Evolutionary conservation across 495 filamentous ascomycete species (phyloP).

Genomic region (Astrothelium subdiscretum): DNA sequence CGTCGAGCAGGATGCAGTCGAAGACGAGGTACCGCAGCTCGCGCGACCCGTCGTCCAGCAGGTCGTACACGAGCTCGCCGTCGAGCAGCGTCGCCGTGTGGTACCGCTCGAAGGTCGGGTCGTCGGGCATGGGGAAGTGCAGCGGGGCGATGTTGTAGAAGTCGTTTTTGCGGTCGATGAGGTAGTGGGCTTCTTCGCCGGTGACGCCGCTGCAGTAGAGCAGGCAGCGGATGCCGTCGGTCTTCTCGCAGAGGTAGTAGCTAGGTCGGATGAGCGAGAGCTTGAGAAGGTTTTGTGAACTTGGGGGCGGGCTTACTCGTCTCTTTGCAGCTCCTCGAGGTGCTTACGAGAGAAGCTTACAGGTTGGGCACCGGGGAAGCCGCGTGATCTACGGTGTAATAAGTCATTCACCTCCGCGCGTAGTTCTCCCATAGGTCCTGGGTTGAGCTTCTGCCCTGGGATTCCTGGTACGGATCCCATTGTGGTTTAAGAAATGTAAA

Average conservation of each 20-base stretch:
- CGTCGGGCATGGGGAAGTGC: slow-evolving; percentile 64
- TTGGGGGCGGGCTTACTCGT: slow-evolving; percentile 62
- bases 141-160: slow-evolving; percentile 70
- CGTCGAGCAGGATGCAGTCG: slow-evolving; percentile 78
- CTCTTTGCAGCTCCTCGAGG: slow-evolving; percentile 58
- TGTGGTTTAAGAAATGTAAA: not conserved
- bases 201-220: slow-evolving; percentile 61
- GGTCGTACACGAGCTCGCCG: slow-evolving; percentile 84
- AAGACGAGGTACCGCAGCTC: slow-evolving; percentile 82
- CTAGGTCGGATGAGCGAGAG: no score
- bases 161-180: slow-evolving; percentile 95
- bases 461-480: slow-evolving; percentile 1
- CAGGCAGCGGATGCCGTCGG: slow-evolving; percentile 88
- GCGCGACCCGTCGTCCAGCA: slow-evolving; percentile 43
- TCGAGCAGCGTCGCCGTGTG: slow-evolving; percentile 78
- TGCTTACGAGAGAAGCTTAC: slow-evolving; percentile 78
- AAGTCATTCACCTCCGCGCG: slow-evolving; percentile 51
- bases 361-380: slow-evolving; percentile 89
- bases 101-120: slow-evolving; percentile 47
- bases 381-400: slow-evolving; percentile 50
- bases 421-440: not conserved
- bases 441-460: not conserved
- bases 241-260: slow-evolving; percentile 98
- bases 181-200: slow-evolving; percentile 53
- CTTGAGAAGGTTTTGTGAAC: no score